phyloP scores from a whole-genome alignment of 108 stramenopile genomes.

The Cyclotella kingstonii region DNA sequence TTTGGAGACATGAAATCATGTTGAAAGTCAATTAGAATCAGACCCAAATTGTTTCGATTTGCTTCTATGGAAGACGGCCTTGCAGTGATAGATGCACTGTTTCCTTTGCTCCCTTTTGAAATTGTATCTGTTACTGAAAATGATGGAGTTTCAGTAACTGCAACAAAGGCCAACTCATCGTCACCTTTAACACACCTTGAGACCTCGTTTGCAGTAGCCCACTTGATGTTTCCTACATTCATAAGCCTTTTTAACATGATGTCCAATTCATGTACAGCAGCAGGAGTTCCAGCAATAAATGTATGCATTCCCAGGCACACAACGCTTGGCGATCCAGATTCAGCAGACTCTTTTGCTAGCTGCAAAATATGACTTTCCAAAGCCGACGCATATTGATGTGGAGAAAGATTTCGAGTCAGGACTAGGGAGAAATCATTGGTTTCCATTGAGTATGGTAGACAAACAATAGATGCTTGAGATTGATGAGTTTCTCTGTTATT shows the following conservation, averaged over 20 bases:
- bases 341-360: constrained; percentile 25
- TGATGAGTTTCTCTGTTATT: neutral
- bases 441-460: constrained; percentile 36
- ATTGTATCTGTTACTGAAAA: neutral
- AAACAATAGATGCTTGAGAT: constrained; percentile 9
- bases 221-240: constrained; percentile 3
- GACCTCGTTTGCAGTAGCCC: constrained; percentile 24
- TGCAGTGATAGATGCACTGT: neutral
- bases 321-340: constrained; percentile 15
- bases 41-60: constrained; percentile 13
- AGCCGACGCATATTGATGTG: constrained; percentile 23
- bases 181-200: neutral
- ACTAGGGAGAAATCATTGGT: constrained; percentile 37
- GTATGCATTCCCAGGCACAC: constrained; percentile 39
- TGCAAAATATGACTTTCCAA: constrained; percentile 31
- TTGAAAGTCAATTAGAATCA: constrained; percentile 49
- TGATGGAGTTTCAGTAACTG: neutral
- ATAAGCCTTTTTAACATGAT: constrained; percentile 14
- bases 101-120: neutral
- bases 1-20: constrained; percentile 52
- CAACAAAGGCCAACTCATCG: neutral
- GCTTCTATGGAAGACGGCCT: neutral
- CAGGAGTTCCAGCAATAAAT: constrained; percentile 35
- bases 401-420: constrained; percentile 17
- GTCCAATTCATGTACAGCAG: constrained; percentile 20